Conservation (phyloP, 2,329 filamentous ascomycete species). For the Aurifilum marmelostoma region DNA sequence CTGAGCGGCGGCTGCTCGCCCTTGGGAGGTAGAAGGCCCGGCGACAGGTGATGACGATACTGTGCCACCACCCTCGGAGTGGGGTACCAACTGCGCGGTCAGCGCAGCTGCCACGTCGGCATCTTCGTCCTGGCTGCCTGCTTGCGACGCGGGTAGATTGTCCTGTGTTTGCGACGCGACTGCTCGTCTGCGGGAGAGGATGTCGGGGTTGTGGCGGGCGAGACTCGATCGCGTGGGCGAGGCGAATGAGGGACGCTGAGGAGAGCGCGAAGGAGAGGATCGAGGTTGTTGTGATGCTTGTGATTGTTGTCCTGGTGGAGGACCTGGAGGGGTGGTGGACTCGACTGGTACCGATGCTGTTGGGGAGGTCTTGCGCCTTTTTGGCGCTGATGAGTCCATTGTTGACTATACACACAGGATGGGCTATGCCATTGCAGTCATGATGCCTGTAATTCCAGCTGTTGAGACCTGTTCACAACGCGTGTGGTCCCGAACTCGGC, state of each 20-base stretch:
- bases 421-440: constrained; percentile 28
- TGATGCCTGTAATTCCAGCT: neutral
- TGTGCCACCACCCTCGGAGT: constrained; percentile 31
- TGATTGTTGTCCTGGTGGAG: constrained; percentile 29
- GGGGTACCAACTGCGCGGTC: constrained; percentile 38
- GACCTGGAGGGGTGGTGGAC: constrained; percentile 42
- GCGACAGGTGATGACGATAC: constrained; percentile 6
- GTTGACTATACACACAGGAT: constrained; percentile 18
- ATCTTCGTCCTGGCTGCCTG: constrained; percentile 24
- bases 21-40: neutral
- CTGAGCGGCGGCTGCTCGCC: constrained; percentile 16
- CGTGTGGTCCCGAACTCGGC: neutral
- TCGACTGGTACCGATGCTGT: constrained; percentile 48
- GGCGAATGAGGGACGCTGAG: constrained; percentile 59
- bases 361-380: constrained; percentile 66
- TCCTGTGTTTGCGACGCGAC: constrained; percentile 34
- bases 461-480: constrained; percentile 6
- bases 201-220: constrained; percentile 62
- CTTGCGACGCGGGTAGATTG: constrained; percentile 27
- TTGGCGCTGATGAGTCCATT: constrained; percentile 63
- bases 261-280: constrained; percentile 15
- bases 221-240: constrained; percentile 70
- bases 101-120: constrained; percentile 24
- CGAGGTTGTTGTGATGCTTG: constrained; percentile 2
- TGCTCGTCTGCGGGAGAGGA: constrained; percentile 51